Conservation (phyloP, 257 asterid genomes). For the Gynochthodes officinalis region DNA sequence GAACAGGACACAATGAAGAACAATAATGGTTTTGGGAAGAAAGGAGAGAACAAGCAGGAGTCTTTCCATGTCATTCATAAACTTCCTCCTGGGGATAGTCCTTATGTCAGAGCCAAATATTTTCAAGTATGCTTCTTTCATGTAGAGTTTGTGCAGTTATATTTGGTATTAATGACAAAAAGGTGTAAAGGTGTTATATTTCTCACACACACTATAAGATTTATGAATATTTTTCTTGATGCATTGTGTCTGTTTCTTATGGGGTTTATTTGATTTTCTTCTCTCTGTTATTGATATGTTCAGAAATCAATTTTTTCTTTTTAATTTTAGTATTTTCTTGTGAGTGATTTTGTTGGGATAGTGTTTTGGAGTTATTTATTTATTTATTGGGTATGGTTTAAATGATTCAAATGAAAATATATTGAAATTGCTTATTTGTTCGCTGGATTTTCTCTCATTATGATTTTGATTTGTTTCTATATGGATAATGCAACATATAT, state of each 20-base stretch:
- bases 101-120: conserved; percentile 82
- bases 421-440: background rate
- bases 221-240: too few species aligned
- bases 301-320: background rate
- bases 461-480: background rate
- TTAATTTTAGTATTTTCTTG: background rate
- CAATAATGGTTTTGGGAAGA: conserved; percentile 24
- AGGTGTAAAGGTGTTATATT: too few species aligned
- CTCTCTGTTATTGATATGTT: background rate
- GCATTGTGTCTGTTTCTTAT: background rate
- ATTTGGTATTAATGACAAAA: too few species aligned
- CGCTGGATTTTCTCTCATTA: background rate
- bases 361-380: background rate
- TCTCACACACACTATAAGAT: too few species aligned
- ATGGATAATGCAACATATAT: background rate
- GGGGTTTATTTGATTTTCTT: background rate
- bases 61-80: conserved; percentile 49
- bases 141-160: background rate
- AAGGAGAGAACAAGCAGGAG: conserved; percentile 32
- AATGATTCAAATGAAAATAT: background rate
- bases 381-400: too few species aligned
- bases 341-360: background rate
- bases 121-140: conserved; percentile 45
- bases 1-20: conserved; percentile 26
- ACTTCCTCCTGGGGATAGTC: conserved; percentile 85